Evolutionary conservation across 768 basidiomycete genomes (phyloP), one percentile per base, ranked within the genome.

Genomic region (Termitomyces sp.): DNA sequence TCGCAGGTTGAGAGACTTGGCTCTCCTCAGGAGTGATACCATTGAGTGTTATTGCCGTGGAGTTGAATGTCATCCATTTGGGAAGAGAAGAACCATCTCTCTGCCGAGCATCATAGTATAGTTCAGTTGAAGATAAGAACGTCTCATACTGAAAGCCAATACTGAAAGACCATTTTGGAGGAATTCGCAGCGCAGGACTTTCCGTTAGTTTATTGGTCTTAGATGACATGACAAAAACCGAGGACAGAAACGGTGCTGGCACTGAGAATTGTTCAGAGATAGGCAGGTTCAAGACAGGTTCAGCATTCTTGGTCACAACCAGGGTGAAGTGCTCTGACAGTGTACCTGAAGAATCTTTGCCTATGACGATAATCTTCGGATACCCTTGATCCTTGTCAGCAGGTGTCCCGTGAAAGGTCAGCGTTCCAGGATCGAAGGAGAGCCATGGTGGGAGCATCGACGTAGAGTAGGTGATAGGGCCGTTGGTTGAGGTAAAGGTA

Each of bases 81-180:
- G 94, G 94, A 30, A 93, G 75, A 6, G 77, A 75, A 1, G 84
- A 82, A n/a, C 90, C 87, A 62, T 92, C 83, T 1, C 77, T 73
- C 65, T 81, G 80, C 35, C 81, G 76, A 28, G 86, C 85, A 10
- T 78, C 76, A 66, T 94, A 94, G 66, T 68, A 87, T 40, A 90
- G 63, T 28, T 72, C 73, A 35, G 79, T 72, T 16, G 70, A 57
- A 32, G 80, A 73, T 2, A 67, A 58, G 69, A 85, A 87, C 2
- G 90, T 94, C 36, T 80, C 74, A 58, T 81, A 75, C 52, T 85
- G 72, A 64, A 97, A 83, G 14, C 94, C 95, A 58, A 98, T 80
- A 65, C 91, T 92, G 73, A 96, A 98, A 0, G 90, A 91, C 93
- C 94, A 96, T 46, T 75, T 70, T 7, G 82, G 82, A 1, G 92